phyloP scores from a whole-genome alignment of 805 yeast genomes.

The Candida bentonensis region DNA sequence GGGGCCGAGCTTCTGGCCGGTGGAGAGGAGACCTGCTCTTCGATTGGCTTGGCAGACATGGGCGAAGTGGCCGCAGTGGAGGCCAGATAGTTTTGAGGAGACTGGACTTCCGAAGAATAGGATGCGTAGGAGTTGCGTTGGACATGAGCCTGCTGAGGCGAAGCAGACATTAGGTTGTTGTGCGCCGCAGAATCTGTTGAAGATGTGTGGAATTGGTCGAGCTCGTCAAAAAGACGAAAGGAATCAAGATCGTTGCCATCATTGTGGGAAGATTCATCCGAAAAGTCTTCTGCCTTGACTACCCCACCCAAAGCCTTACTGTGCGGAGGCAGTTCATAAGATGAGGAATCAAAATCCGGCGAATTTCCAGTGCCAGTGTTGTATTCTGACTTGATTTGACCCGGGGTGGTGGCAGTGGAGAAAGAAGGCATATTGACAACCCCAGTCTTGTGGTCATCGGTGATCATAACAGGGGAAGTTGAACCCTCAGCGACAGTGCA shows the following conservation, averaged over 20 bases:
- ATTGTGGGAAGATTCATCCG: not conserved
- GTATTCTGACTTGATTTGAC: not conserved
- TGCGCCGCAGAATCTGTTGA: not conserved
- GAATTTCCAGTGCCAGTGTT: not conserved
- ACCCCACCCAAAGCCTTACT: too few species aligned
- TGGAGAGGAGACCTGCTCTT: not conserved
- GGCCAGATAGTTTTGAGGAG: not conserved
- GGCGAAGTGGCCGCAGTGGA: not conserved
- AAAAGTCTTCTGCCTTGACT: not conserved
- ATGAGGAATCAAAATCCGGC: not conserved
- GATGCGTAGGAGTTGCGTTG: not conserved
- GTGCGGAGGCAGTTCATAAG: not conserved
- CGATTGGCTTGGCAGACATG: not conserved
- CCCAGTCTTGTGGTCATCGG: slow-evolving; percentile 72
- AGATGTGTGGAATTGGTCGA: not conserved
- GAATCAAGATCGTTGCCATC: not conserved
- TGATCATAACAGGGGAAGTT: slow-evolving; percentile 71
- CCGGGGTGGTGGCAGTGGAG: not conserved
- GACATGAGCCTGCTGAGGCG: not conserved
- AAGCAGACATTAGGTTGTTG: not conserved
- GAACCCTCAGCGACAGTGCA: slow-evolving; percentile 57
- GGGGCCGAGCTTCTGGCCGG: not conserved
- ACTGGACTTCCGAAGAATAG: not conserved
- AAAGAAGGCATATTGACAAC: not conserved
- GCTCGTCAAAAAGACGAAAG: not conserved